Conservation (phyloP, 169 alveolate genomes). For the Plasmodium malariae region DNA sequence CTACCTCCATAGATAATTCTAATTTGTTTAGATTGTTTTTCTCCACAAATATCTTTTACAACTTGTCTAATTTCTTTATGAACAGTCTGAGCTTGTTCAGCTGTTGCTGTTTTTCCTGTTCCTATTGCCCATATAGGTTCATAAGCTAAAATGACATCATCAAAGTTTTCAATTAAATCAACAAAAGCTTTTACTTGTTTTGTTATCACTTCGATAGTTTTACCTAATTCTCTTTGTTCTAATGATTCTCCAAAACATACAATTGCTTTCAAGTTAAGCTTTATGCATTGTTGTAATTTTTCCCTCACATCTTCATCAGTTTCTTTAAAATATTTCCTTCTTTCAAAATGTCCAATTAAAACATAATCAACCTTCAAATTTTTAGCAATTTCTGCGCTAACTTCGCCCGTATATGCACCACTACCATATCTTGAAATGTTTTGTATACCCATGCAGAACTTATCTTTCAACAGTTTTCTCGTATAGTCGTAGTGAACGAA, state of each 20-base stretch:
- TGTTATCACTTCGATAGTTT: slow-evolving; percentile 93
- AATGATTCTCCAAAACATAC: slow-evolving; percentile 98
- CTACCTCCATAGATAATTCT: slow-evolving; percentile 99
- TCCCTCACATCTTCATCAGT: slow-evolving; percentile 95
- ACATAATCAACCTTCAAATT: slow-evolving; percentile 96
- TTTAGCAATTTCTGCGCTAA: slow-evolving; percentile 93
- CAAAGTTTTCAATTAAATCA: slow-evolving; percentile 91
- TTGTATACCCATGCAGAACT: slow-evolving; percentile 93
- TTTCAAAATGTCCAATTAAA: slow-evolving; percentile 98
- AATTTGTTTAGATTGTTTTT: slow-evolving; percentile 90
- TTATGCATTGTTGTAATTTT: slow-evolving; percentile 92
- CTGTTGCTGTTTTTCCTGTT: slow-evolving; percentile 98
- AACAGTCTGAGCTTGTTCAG: slow-evolving; percentile 97
- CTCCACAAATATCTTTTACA: slow-evolving; percentile 78
- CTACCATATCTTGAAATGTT: slow-evolving; percentile 93
- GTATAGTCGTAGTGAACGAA: slow-evolving; percentile 90
- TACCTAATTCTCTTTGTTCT: slow-evolving; percentile 95
- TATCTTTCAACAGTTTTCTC: slow-evolving; percentile 79
- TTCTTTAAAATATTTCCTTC: slow-evolving; percentile 96
- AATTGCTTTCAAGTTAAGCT: slow-evolving; percentile 90
- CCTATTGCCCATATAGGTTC: slow-evolving; percentile 99
- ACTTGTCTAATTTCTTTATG: slow-evolving; percentile 89
- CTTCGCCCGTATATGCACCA: slow-evolving; percentile 99
- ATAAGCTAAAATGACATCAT: slow-evolving; percentile 96
- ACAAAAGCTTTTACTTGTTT: slow-evolving; percentile 91